Evolutionary conservation across 257 asterid species (phyloP), one percentile per base, ranked within the genome.

Genomic region (Jaltomata sinuosa): DNA sequence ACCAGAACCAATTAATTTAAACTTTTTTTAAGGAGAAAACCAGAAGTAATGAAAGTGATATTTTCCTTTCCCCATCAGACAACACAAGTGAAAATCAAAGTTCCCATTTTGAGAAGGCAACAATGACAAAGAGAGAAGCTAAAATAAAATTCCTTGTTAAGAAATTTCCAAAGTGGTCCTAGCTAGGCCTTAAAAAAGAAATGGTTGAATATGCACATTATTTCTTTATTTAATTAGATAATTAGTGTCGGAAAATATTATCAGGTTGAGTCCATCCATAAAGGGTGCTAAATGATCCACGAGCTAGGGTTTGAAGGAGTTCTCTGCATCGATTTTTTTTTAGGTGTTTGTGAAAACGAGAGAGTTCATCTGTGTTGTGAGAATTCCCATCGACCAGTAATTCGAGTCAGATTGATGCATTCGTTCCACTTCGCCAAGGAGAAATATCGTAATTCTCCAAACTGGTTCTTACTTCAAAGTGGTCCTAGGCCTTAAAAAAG

Each of bases 101-200:
- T 59, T 64, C 59, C 84, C 84, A 81, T 14, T 59, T 59, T 81
- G 22, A 57, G 72, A 81, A 81, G 84, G 76, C 57, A 76, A 0
- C 42, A 25, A 31, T 50, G 67, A 83, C 34, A 67, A 27, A 47
- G 85, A 45, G 64, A 7, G 79, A 21, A 82, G 59, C 45, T 72
- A 22, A 71, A 11, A 11, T 29, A 49, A 64, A 47, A 2, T 49
- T n/a, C 57, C 21, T 31, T 49, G 61, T 49, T 49, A 16, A 36
- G 31, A 49, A 11, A 32, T 15, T 62, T n/a, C n/a, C 11, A 59
- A 25, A 40, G 76, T 81, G 84, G 84, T 81, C 84, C 84, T 57
- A 38, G 18, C n/a, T n/a, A n/a, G n/a, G 57, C 16, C 34, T 55
- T 80, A n/a, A 34, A 59, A 54, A 40, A 55, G 10, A 42, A 80